Evolutionary conservation across 179 eudicot genomes (phyloP).

Genomic region (Vitellaria paradoxa): DNA sequence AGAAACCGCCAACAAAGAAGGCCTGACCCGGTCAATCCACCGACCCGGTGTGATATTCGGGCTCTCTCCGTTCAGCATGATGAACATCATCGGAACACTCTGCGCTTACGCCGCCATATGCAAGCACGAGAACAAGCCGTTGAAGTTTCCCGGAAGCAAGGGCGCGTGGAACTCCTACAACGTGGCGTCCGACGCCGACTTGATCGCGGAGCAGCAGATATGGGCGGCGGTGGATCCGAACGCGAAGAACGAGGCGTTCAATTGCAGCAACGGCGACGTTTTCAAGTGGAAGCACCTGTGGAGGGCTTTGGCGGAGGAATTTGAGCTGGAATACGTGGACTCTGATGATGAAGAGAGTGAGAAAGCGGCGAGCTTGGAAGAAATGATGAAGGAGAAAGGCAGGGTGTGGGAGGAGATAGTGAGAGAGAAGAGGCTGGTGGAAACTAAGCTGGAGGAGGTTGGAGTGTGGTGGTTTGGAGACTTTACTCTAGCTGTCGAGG

Average conservation of each 20-base stretch:
- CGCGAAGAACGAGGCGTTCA: not conserved
- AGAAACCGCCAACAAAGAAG: not conserved
- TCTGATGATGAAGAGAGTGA: not conserved
- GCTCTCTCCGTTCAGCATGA: constrained; percentile 19
- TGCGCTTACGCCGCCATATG: constrained; percentile 14
- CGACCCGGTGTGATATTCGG: constrained; percentile 9
- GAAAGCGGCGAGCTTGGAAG: constrained; percentile 10
- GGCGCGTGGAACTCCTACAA: not conserved
- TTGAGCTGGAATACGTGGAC: constrained; percentile 15
- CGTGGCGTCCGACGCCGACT: not conserved
- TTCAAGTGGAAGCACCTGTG: constrained; percentile 21
- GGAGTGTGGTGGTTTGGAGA: constrained; percentile 7
- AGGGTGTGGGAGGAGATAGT: constrained; percentile 2
- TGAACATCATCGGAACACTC: constrained; percentile 6
- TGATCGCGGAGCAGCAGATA: constrained; percentile 15
- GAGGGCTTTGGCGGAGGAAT: not conserved
- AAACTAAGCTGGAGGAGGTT: not conserved
- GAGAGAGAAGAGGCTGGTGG: not conserved
- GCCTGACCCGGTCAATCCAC: constrained; percentile 18
- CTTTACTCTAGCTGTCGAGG: not conserved
- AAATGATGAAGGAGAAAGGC: constrained; percentile 20
- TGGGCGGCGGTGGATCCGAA: constrained; percentile 13
- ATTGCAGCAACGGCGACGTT: constrained; percentile 8
- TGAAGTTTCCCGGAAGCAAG: not conserved
- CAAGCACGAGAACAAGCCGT: constrained; percentile 5